phyloP scores from a whole-genome alignment of 2,329 filamentous ascomycete genomes.

The Beauveria bassiana region DNA sequence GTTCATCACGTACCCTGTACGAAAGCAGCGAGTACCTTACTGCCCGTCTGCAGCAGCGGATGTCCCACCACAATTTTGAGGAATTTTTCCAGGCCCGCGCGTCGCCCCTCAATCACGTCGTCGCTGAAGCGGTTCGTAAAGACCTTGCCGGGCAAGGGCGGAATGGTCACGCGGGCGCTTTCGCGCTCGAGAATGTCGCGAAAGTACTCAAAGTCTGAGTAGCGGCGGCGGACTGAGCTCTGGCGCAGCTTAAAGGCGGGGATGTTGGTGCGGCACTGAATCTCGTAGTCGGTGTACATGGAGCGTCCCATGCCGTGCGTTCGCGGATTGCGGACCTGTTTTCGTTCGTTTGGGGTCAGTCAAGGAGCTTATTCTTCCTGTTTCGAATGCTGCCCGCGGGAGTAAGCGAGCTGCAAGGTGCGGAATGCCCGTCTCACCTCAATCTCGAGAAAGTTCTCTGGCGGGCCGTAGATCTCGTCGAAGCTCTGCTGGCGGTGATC shows the following conservation, averaged over 20 bases:
- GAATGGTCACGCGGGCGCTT: conserved; percentile 88
- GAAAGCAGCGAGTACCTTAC: conserved; percentile 91
- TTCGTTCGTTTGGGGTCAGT: background rate
- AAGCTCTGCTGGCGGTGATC: conserved; percentile 86
- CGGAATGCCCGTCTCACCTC: conserved; percentile 51
- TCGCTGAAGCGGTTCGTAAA: conserved; percentile 98
- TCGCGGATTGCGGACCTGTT: conserved; percentile 81
- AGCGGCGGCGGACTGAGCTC: conserved; percentile 81
- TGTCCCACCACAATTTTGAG: conserved; percentile 96
- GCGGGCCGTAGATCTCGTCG: conserved; percentile 97
- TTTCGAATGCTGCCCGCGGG: too few relatives aligned
- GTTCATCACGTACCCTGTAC: conserved; percentile 64
- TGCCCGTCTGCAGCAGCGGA: conserved; percentile 91
- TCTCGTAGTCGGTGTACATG: conserved; percentile 99
- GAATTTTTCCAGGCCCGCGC: conserved; percentile 89
- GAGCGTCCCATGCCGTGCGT: conserved; percentile 88
- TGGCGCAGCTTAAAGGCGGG: conserved; percentile 95
- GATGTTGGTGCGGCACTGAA: conserved; percentile 96
- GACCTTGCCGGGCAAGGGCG: conserved; percentile 90
- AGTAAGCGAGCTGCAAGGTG: too few relatives aligned
- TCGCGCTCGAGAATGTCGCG: conserved; percentile 96
- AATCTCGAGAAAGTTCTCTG: conserved; percentile 98
- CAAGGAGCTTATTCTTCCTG: background rate
- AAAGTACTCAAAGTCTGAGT: conserved; percentile 98
- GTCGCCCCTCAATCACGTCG: conserved; percentile 91